Evolutionary conservation across 1,139 yeast genomes (phyloP), one percentile per base, ranked within the genome.

Genomic region (Candida tetrigidarum): DNA sequence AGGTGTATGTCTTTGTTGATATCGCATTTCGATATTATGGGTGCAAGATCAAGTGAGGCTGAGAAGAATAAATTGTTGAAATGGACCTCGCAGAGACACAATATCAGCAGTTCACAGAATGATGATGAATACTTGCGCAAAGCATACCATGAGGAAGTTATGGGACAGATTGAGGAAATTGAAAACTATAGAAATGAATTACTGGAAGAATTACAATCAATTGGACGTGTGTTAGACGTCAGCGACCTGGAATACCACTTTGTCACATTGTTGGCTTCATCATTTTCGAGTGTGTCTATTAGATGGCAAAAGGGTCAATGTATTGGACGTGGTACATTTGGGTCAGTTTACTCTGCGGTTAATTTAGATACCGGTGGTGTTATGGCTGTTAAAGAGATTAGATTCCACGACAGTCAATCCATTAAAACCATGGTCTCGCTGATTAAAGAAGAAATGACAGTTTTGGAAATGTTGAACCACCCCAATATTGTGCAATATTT

Each of bases 1-100:
- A 88, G 96, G 2, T 91, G 98, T 65, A 91, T 93, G 95, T 84
- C 97, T 1, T 71, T 93, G 44, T 75, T 93, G 50, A 92, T 93
- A 52, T 89, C 97, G 0, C 99, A 93, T 67, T 93, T 93, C 60
- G 99, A 93, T 67, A 91, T 93, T 46, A 93, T 93, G 97, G 99
- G 99, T 43, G 97, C 98, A 0, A 78, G 98, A 57, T 87, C 97
- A 5, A 87, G 86, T 59, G 95, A 89, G 49, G 91, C 91, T 3
- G 91, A 85, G 54, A 74, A 77, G 67, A 77, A 71, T 54, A 73
- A 74, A 57, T 69, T 73, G 66, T 72, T 74, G 60, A 80, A 71
- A 54, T 81, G 76, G 79, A 72, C 72, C 37, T 73, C 74, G n/a
- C 50, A 47, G 29, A 78, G 66, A 57, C 68, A 71, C 57, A 64